These are phyloP conservation scores for Mortierella sp. DNA, from an alignment of 371 early-diverging fungal genomes.

Conservation along the genomic window DNA sequence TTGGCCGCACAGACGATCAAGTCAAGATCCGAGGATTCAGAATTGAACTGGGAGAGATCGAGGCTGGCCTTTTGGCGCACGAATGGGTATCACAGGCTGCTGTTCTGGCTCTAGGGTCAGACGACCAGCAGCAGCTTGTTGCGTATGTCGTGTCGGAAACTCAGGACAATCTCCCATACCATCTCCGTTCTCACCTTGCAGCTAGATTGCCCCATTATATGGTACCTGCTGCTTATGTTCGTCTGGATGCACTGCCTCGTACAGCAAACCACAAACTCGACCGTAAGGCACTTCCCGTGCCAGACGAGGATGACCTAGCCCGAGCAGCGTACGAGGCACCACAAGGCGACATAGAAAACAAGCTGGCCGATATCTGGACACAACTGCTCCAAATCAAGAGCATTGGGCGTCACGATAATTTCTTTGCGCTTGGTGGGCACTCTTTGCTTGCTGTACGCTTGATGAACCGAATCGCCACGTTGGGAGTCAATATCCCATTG, in stretches of 20 bases:
- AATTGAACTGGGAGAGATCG: constrained; percentile 34
- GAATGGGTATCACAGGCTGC: constrained; percentile 8
- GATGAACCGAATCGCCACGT: constrained; percentile 5
- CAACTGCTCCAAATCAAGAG: constrained; percentile 2
- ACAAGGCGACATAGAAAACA: constrained; percentile 12
- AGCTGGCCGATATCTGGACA: constrained; percentile 13
- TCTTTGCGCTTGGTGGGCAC: constrained; percentile 37
- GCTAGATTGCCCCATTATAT: constrained; percentile 25
- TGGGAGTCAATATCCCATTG: not conserved
- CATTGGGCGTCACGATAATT: constrained; percentile 24
- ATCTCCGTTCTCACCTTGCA: constrained; percentile 6
- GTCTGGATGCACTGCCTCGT: constrained; percentile 11
- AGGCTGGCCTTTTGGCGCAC: constrained; percentile 11
- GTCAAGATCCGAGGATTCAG: constrained; percentile 40
- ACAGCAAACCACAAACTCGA: constrained; percentile 18
- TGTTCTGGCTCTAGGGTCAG: constrained; percentile 3
- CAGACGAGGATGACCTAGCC: constrained; percentile 2
- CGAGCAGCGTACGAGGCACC: constrained; percentile 12
- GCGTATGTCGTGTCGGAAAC: constrained; percentile 11
- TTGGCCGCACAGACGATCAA: constrained; percentile 32
- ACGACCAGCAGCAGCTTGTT: constrained; percentile 7
- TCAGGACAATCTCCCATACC: not conserved
- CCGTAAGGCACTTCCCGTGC: constrained; percentile 18
- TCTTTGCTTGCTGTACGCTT: constrained; percentile 14
- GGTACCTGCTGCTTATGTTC: constrained; percentile 26